Conservation (phyloP, 495 filamentous ascomycete species). For the Sordaria brevicollis region DNA sequence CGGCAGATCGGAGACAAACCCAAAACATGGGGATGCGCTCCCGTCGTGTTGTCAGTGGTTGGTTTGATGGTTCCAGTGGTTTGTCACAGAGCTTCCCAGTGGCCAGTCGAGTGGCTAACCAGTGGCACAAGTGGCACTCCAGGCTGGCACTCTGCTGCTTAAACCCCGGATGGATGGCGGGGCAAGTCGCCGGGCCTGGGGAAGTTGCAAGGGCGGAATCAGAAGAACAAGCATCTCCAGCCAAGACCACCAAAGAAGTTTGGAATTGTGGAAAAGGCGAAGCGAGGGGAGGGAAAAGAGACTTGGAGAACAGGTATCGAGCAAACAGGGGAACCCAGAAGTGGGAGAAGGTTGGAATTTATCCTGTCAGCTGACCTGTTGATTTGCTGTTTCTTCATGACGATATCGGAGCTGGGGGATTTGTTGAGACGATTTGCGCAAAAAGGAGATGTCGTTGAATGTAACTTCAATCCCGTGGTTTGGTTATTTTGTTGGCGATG, state of each 20-base stretch:
- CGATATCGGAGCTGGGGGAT: not conserved
- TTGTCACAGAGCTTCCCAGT: not conserved
- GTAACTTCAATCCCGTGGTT: not conserved
- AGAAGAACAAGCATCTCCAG: not conserved
- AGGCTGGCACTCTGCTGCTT: not conserved
- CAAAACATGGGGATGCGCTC: not conserved
- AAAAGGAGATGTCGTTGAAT: not conserved
- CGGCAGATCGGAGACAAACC: slow-evolving; percentile 22
- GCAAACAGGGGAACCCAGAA: not conserved
- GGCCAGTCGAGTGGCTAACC: not conserved
- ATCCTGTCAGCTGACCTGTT: not conserved
- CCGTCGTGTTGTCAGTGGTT: not conserved
- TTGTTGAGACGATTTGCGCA: not conserved
- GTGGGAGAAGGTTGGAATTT: not conserved
- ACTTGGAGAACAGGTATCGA: not conserved
- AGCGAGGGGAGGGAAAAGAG: not conserved
- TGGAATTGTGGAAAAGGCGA: not conserved
- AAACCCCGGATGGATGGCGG: not conserved
- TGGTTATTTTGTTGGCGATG: not conserved
- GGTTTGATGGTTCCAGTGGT: not conserved
- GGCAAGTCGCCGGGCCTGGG: not conserved
- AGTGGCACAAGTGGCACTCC: not conserved
- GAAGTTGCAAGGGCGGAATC: not conserved
- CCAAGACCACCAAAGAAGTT: not conserved
- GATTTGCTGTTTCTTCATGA: not conserved